Percentiles rank a stretch among this genome's conserved stretches.
These are phyloP conservation scores for Entoloma clypeatum DNA, from an alignment of 1,284 basidiomycete species.

Conservation along the genomic window DNA sequence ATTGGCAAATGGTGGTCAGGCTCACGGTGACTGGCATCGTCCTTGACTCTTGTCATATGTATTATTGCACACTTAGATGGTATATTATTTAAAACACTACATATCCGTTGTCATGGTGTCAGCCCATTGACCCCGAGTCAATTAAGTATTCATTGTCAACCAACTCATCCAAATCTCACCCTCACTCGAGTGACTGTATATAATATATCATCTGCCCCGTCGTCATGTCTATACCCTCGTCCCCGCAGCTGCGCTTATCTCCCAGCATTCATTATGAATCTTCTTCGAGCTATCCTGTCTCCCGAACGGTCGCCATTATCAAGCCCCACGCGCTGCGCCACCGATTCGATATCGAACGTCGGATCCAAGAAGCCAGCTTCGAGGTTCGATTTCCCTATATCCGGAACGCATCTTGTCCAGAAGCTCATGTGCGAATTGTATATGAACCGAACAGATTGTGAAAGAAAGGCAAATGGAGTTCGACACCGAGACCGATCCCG, in stretches of 20 bases:
- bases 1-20: slow-evolving; percentile 80
- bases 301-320: slow-evolving; percentile 75
- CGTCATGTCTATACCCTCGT: slow-evolving; percentile 17
- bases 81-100: no score
- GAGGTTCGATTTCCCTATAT: slow-evolving; percentile 46
- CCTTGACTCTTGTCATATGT: slow-evolving; percentile 15
- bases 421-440: slow-evolving; percentile 6
- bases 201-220: slow-evolving; percentile 21
- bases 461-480: slow-evolving; percentile 84
- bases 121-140: no score
- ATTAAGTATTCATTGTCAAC: no score
- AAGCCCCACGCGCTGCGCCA: slow-evolving; percentile 68
- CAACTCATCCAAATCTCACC: background rate
- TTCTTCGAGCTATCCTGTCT: slow-evolving; percentile 26
- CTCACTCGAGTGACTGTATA: no score
- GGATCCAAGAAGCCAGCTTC: slow-evolving; percentile 71
- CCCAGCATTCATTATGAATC: slow-evolving; percentile 12
- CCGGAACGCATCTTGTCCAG: slow-evolving; percentile 2
- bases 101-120: slow-evolving; percentile 22
- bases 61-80: slow-evolving; percentile 11
- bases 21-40: slow-evolving; percentile 13
- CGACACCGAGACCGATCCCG: slow-evolving; percentile 72
- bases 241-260: slow-evolving; percentile 10
- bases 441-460: slow-evolving; percentile 50
- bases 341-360: slow-evolving; percentile 70